Conservation (phyloP, 2,329 filamentous ascomycete genomes). For the Alternaria arborescens region DNA sequence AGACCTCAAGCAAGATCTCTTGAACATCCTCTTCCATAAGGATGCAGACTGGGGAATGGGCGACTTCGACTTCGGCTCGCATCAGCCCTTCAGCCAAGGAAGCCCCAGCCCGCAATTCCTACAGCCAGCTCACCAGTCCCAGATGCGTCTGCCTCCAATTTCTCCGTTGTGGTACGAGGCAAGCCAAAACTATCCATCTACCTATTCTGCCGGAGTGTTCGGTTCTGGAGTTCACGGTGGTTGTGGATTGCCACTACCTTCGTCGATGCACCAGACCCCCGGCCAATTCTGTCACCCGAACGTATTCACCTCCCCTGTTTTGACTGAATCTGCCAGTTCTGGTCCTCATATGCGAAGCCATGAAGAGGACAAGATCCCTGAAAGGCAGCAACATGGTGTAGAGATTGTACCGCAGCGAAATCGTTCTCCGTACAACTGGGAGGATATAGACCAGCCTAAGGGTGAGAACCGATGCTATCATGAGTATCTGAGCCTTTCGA, state of each 20-base stretch:
- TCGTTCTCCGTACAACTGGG: neutral
- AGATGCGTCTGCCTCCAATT: slow-evolving; percentile 29
- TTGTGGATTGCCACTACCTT: neutral
- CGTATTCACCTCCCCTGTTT: neutral
- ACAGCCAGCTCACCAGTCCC: slow-evolving; percentile 36
- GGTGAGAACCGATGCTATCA: neutral
- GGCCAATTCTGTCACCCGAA: neutral
- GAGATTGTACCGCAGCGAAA: neutral
- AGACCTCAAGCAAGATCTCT: slow-evolving; percentile 35
- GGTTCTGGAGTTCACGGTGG: neutral
- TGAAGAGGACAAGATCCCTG: neutral
- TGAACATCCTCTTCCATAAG: slow-evolving; percentile 33
- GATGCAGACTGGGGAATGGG: slow-evolving; percentile 31
- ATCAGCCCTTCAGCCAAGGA: slow-evolving; percentile 1
- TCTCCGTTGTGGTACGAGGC: slow-evolving; percentile 22
- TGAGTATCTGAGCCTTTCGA: neutral
- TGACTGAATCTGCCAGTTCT: neutral
- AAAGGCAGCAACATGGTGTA: neutral
- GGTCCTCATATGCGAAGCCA: neutral
- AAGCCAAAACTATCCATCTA: neutral
- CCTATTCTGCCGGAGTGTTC: neutral
- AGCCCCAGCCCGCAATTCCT: slow-evolving; percentile 29
- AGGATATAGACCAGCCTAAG: neutral
- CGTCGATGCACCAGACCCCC: neutral
- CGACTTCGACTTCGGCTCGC: slow-evolving; percentile 37